Percentiles rank a stretch among this genome's conserved stretches.
Evolutionary conservation across 129 eudicot genomes (phyloP).

Genomic region (Centella asiatica): DNA sequence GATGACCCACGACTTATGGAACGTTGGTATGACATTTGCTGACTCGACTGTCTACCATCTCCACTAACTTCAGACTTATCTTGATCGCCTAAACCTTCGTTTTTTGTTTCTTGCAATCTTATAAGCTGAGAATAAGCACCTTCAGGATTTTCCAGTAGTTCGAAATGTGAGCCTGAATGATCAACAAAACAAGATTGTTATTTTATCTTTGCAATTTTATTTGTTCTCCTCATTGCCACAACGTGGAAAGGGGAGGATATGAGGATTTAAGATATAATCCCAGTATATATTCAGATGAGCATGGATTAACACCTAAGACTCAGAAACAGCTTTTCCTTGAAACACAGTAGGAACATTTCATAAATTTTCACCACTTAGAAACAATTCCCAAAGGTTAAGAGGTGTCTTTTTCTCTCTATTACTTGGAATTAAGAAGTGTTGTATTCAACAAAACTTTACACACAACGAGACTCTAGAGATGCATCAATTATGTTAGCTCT

Average conservation of each 20-base stretch:
- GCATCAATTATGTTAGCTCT: background rate
- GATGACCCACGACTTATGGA: slow-evolving; percentile 56
- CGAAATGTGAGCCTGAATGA: slow-evolving; percentile 53
- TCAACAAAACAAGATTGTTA: background rate
- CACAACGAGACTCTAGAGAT: too few species aligned
- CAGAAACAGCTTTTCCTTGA: background rate
- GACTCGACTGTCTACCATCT: slow-evolving; percentile 30
- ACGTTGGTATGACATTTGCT: slow-evolving; percentile 29
- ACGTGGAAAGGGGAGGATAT: background rate
- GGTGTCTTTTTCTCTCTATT: too few species aligned
- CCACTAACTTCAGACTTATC: slow-evolving; percentile 23
- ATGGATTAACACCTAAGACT: too few species aligned
- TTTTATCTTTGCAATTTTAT: background rate
- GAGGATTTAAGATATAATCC: background rate
- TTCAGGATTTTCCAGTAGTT: slow-evolving; percentile 69
- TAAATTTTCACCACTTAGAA: background rate
- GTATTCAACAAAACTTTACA: too few species aligned
- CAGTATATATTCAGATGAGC: too few species aligned
- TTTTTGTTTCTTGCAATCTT: slow-evolving; percentile 46
- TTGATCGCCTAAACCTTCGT: slow-evolving; percentile 24
- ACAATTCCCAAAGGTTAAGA: too few species aligned
- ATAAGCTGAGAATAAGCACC: slow-evolving; percentile 80
- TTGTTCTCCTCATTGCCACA: background rate
- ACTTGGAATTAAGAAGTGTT: too few species aligned
- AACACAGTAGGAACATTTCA: background rate